These are phyloP conservation scores for Marsdenia floribunda DNA, from an alignment of 257 asterid species.

Conservation along the genomic window DNA sequence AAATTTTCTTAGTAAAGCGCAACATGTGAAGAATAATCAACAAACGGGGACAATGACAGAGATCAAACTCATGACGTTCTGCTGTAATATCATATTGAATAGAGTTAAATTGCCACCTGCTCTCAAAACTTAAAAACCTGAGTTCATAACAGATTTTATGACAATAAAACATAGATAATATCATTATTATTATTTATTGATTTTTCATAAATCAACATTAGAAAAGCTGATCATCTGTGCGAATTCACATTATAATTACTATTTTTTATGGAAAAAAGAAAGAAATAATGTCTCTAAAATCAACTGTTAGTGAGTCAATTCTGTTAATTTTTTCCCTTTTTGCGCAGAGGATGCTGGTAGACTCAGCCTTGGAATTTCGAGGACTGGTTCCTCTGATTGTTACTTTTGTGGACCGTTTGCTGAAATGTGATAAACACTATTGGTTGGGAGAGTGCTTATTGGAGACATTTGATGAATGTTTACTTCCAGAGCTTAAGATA, in stretches of 20 bases:
- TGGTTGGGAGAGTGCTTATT: slow-evolving; percentile 83
- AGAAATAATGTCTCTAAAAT: background rate
- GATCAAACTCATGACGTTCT: too few relatives aligned
- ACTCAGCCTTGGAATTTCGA: slow-evolving; percentile 50
- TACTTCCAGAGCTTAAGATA: slow-evolving; percentile 63
- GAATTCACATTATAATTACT: background rate
- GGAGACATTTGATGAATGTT: slow-evolving; percentile 57
- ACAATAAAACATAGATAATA: background rate
- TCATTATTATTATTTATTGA: background rate
- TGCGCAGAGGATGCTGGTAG: slow-evolving; percentile 60
- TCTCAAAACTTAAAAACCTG: too few relatives aligned
- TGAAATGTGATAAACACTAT: slow-evolving; percentile 64
- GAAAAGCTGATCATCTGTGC: background rate
- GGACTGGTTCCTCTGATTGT: slow-evolving; percentile 79
- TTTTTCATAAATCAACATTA: background rate
- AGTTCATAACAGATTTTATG: background rate
- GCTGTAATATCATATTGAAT: too few relatives aligned
- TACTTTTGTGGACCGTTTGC: slow-evolving; percentile 60
- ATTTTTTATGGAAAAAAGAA: background rate
- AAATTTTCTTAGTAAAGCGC: too few relatives aligned
- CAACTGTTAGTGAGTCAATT: background rate
- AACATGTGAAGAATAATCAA: too few relatives aligned
- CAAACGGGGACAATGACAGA: too few relatives aligned
- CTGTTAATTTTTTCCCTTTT: background rate
- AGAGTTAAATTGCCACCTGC: too few relatives aligned